Evolutionary conservation across 148 eudicot species (phyloP).

Genomic region (Vaccinium darrowii): DNA sequence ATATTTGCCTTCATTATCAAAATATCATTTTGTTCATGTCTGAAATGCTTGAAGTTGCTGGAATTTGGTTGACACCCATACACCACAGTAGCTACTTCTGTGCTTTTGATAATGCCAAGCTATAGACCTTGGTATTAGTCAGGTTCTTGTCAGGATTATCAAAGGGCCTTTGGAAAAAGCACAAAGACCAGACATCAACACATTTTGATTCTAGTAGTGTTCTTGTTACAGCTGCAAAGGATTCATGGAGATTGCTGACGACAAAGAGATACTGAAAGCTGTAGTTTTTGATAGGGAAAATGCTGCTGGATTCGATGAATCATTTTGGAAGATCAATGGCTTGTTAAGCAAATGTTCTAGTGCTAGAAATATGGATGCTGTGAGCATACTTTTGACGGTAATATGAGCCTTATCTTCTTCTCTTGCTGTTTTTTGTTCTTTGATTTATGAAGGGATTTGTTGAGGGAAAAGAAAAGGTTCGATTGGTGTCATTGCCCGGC

Average conservation of each 20-base stretch:
- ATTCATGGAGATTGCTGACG: conserved; percentile 8
- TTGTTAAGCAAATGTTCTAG: conserved; percentile 16
- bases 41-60: neutral
- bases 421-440: neutral
- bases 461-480: neutral
- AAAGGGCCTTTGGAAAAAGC: conserved; percentile 7
- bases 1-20: neutral
- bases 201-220: neutral
- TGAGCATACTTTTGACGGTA: conserved; percentile 13
- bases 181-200: neutral
- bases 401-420: neutral
- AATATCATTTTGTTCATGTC: conserved; percentile 4
- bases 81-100: neutral
- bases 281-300: conserved; percentile 10
- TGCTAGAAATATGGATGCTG: conserved; percentile 7
- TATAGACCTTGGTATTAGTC: neutral
- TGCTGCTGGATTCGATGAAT: neutral
- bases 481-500: neutral
- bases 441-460: neutral
- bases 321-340: conserved; percentile 12
- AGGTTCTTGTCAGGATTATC: neutral
- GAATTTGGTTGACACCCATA: neutral
- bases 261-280: conserved; percentile 11
- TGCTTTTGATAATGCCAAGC: neutral
- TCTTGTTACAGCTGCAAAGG: conserved; percentile 13